Evolutionary conservation across 345 rosid species (phyloP).

Genomic region (Citropsis articulata): DNA sequence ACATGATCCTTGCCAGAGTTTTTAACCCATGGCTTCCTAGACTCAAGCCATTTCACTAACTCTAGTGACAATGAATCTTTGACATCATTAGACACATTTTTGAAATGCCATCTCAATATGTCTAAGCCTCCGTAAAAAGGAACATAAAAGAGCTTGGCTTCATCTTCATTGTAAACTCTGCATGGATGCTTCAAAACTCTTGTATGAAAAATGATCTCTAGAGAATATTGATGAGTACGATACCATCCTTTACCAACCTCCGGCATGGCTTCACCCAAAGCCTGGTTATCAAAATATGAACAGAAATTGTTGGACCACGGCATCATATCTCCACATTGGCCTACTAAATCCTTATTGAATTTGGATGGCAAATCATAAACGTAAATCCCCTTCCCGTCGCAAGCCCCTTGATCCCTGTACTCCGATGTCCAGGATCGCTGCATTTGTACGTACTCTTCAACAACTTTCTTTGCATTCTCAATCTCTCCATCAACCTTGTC

Average conservation of each 20-base stretch:
- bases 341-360: constrained; percentile 73
- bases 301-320: constrained; percentile 65
- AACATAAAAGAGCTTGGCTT: constrained; percentile 78
- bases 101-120: constrained; percentile 89
- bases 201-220: constrained; percentile 77
- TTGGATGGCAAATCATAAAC: constrained; percentile 79
- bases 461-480: constrained; percentile 37
- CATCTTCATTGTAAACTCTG: constrained; percentile 58
- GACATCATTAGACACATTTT: constrained; percentile 64
- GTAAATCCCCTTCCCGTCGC: constrained; percentile 57
- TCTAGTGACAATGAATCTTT: constrained; percentile 56
- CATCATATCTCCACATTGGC: constrained; percentile 72
- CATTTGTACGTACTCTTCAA: constrained; percentile 41
- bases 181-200: constrained; percentile 74
- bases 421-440: constrained; percentile 64
- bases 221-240: constrained; percentile 66
- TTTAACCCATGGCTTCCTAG: constrained; percentile 47
- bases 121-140: constrained; percentile 81
- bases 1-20: constrained; percentile 81
- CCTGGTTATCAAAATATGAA: constrained; percentile 51
- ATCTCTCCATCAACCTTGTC: constrained; percentile 24
- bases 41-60: constrained; percentile 66
- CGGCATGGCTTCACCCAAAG: constrained; percentile 53
- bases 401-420: constrained; percentile 12
- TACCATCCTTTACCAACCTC: constrained; percentile 67